Conservation (phyloP, 2,329 filamentous ascomycete genomes). For the Pezicula carpinea region DNA sequence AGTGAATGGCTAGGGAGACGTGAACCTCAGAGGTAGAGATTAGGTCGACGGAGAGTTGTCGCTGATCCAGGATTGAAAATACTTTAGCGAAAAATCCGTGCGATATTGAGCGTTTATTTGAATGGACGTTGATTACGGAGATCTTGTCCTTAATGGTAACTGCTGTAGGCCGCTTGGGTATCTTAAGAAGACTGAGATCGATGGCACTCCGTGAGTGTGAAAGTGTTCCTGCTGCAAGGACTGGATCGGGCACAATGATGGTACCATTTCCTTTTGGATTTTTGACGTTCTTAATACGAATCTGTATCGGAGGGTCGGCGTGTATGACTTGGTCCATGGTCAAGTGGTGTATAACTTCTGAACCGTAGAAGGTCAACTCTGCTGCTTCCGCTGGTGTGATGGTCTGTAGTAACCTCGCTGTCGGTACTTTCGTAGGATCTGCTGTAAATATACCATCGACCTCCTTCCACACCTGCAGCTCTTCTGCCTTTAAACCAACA, state of each 20-base stretch:
- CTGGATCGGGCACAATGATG: slow-evolving; percentile 74
- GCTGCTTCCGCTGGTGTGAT: slow-evolving; percentile 95
- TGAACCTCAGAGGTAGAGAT: slow-evolving; percentile 97
- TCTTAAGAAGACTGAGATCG: slow-evolving; percentile 41
- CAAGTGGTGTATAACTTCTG: slow-evolving; percentile 96
- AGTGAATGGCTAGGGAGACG: slow-evolving; percentile 94
- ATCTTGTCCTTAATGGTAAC: slow-evolving; percentile 98
- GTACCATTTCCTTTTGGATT: slow-evolving; percentile 77
- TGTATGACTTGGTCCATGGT: slow-evolving; percentile 97
- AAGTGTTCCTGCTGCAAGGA: slow-evolving; percentile 48
- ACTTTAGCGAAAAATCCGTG: slow-evolving; percentile 95
- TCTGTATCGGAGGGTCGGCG: slow-evolving; percentile 72
- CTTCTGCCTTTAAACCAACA: slow-evolving; percentile 79
- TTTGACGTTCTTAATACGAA: slow-evolving; percentile 90
- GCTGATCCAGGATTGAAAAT: slow-evolving; percentile 83
- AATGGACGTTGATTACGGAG: slow-evolving; percentile 95
- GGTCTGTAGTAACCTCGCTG: slow-evolving; percentile 78
- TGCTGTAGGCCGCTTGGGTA: slow-evolving; percentile 73
- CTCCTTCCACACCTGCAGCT: slow-evolving; percentile 98
- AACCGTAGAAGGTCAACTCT: slow-evolving; percentile 89
- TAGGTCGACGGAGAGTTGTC: slow-evolving; percentile 86
- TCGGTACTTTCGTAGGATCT: slow-evolving; percentile 86
- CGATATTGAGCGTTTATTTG: slow-evolving; percentile 91
- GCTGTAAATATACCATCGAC: slow-evolving; percentile 89
- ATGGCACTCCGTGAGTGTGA: slow-evolving; percentile 40